Evolutionary conservation across 2,329 filamentous ascomycete species (phyloP), one percentile per base, ranked within the genome.

Genomic region (Aspergillus sclerotialis): DNA sequence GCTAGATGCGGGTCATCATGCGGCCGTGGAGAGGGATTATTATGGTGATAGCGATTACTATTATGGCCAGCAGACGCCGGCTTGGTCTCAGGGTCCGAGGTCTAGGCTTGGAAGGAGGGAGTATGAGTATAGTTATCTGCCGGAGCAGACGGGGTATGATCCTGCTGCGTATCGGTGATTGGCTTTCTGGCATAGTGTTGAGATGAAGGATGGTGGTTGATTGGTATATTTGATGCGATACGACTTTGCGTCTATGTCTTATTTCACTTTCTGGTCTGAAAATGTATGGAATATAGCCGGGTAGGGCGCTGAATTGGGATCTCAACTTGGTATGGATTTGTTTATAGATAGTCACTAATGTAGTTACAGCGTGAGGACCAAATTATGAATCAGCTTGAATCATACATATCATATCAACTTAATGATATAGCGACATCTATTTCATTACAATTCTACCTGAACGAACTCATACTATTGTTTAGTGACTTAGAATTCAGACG

Each of bases 81-180:
- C 40, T 39, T 26, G 45, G 34, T 4, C 36, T 44, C 2, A 26
- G 47, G 15, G 46, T 45, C 7, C 7, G 30, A 39, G 44, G 8
- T 54, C 51, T 36, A 48, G 43, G 28, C 33, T 39, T 27, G 44
- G 42, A 38, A 46, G 47, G 28, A 44, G 10, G 6, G 19, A 42
- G 37, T 38, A 37, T 23, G 49, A 42, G 9, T 49, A 63, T 43
- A 38, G 36, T 9, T 42, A 45, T 25, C 50, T 50, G 3, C 33
- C 39, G 13, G 51, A 56, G 39, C 52, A 61, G 39, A 62, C 59
- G 15, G 47, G 45, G 3, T 63, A 63, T 53, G 60, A 61, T 23
- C 48, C 57, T 24, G 49, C 44, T 9, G 46, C 43, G 23, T 56
- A 58, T 45, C 47, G 56, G 21, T 60, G 39, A 58, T 36, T 28